Evolutionary conservation across 257 asterid species (phyloP).

Genomic region (Lithospermum erythrorhizon): DNA sequence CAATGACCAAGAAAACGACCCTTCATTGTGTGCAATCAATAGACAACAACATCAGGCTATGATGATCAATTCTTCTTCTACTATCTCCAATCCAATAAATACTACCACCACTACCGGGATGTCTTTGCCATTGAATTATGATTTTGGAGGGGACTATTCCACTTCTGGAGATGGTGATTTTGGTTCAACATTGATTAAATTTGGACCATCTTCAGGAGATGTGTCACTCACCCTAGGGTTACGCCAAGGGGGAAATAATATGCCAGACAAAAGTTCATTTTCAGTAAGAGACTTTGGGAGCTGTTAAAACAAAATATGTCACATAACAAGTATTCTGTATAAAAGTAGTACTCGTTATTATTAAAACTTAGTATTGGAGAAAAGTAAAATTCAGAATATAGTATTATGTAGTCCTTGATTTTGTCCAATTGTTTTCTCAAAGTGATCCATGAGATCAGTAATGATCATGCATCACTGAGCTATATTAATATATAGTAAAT

Average conservation of each 20-base stretch:
- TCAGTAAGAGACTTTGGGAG: conserved; percentile 54
- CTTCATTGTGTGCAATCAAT: conserved; percentile 47
- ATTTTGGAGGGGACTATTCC: conserved; percentile 4
- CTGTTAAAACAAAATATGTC: conserved; percentile 1
- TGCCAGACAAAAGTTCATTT: conserved; percentile 67
- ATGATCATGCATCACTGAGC: background rate
- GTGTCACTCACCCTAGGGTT: conserved; percentile 95
- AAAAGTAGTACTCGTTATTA: too few relatives aligned
- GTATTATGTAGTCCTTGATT: too few relatives aligned
- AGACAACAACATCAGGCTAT: conserved; percentile 13
- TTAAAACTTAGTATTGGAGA: background rate
- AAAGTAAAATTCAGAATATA: too few relatives aligned
- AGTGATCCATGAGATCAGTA: background rate
- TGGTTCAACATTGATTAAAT: conserved; percentile 51
- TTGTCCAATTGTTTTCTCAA: background rate
- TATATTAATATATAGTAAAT: too few relatives aligned
- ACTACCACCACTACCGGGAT: conserved; percentile 13
- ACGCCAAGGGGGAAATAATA: conserved; percentile 69
- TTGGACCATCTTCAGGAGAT: conserved; percentile 68
- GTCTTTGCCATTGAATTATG: conserved; percentile 21
- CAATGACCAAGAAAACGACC: conserved; percentile 49
- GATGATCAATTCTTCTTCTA: conserved; percentile 11
- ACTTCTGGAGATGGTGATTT: conserved; percentile 17
- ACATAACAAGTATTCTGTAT: background rate
- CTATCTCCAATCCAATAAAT: conserved; percentile 3